These are phyloP conservation scores for Incumbomyces lentus DNA, from an alignment of 2,329 filamentous ascomycete genomes.

Conservation along the genomic window DNA sequence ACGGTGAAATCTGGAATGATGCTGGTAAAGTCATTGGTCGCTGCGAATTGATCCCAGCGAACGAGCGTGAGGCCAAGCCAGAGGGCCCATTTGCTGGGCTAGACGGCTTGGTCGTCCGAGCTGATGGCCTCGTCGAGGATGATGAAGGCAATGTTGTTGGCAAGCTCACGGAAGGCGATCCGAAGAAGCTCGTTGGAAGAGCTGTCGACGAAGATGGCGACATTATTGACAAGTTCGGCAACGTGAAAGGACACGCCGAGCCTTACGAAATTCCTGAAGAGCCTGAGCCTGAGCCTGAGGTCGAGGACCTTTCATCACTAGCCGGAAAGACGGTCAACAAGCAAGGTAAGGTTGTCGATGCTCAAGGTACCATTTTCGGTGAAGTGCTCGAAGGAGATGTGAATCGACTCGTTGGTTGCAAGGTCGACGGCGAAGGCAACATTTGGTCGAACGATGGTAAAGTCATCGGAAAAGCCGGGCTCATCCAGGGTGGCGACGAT, in stretches of 20 bases:
- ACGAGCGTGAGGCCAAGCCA: constrained; percentile 44
- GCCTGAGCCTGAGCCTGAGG: constrained; percentile 36
- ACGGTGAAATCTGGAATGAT: constrained; percentile 48
- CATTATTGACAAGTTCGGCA: constrained; percentile 65
- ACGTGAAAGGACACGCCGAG: constrained; percentile 49
- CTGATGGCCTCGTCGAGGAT: constrained; percentile 57
- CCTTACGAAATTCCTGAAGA: constrained; percentile 40
- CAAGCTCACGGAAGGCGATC: constrained; percentile 58
- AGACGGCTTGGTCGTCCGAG: constrained; percentile 46
- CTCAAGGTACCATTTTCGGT: constrained; percentile 48
- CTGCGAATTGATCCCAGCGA: constrained; percentile 48
- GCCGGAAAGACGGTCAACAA: constrained; percentile 56
- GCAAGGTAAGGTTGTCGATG: constrained; percentile 51
- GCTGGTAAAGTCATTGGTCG: constrained; percentile 47
- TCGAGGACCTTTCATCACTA: constrained; percentile 50
- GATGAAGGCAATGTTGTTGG: constrained; percentile 68
- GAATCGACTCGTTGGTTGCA: constrained; percentile 47
- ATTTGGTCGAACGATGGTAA: constrained; percentile 55
- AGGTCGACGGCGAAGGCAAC: constrained; percentile 52
- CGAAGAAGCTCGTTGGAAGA: constrained; percentile 62
- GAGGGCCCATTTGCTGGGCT: constrained; percentile 50
- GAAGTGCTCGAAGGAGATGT: constrained; percentile 48
- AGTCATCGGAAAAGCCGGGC: constrained; percentile 49
- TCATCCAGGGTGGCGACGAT: constrained; percentile 41
- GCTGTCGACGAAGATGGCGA: constrained; percentile 73